Base-by-base conservation (phyloP, 2,329 filamentous ascomycete genomes). In the Claviceps sp. region DNA sequence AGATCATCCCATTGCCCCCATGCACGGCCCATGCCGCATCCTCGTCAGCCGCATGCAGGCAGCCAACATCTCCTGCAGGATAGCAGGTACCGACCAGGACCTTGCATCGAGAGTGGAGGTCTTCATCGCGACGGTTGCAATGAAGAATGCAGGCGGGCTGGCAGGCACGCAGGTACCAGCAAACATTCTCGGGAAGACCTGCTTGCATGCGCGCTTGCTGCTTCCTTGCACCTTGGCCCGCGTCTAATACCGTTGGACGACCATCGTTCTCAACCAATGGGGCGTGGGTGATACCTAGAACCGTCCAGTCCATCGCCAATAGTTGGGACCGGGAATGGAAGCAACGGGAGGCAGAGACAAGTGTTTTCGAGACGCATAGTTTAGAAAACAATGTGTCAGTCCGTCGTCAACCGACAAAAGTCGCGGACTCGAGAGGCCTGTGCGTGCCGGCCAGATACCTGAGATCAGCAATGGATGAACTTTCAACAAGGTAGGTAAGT, bases 131-230 rank as follows among this genome's bases (percentile, higher is more conserved):
- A 44, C 40, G 48, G 48, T 34, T 26, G 17, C 30, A 34, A 34
- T 34, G 30, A 37, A 26, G 41, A 17, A 44, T 19, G 42, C 19
- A 44, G 8, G 19, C 17, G 19, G 40, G 48, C 40, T 34, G 16
- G n/a, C 39, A 39, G 13, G 14, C 24, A 45, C 43, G 24, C 43
- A 48, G 43, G 42, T 51, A 51, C 50, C 50, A 47, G 50, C 50
- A 51, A 51, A 44, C 30, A 17, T n/a, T 46, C 37, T 26, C 19
- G 37, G 19, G 14, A 34, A 40, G 43, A 45, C n/a, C 40, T 42
- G n/a, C 24, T 8, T 44, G 16, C 19, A 42, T 24, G 39, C 22
- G 17, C 37, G 40, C 38, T 39, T 19, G 17, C 30, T 34, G 24
- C 10, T 38, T 47, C 13, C 34, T 22, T 39, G 17, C 46, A 8